Conservation (phyloP, 2,329 filamentous ascomycete species). For the Fusarium compactum region DNA sequence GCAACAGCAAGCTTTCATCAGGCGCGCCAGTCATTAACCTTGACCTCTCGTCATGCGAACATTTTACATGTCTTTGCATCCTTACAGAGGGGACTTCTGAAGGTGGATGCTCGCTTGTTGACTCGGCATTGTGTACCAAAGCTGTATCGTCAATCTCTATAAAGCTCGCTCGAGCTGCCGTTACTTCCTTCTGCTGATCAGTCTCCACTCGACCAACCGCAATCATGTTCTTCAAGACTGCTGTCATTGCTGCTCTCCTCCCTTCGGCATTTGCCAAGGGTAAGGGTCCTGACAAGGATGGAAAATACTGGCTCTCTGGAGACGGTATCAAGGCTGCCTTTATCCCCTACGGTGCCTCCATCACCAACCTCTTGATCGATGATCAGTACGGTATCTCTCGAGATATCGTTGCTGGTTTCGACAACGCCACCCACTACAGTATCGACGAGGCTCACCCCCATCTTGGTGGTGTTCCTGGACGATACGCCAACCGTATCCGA, state of each 20-base stretch:
- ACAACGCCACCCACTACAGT: conserved; percentile 79
- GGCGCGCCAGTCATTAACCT: conserved; percentile 35
- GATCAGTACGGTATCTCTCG: conserved; percentile 76
- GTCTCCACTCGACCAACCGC: conserved; percentile 14
- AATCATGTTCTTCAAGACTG: conserved; percentile 37
- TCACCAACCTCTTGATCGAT: conserved; percentile 77
- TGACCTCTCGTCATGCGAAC: conserved; percentile 26
- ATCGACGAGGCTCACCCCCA: conserved; percentile 75
- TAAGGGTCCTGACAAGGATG: conserved; percentile 64
- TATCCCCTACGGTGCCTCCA: conserved; percentile 79
- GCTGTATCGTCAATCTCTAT: conserved; percentile 16
- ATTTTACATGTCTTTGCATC: conserved; percentile 2
- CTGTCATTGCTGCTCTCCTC: conserved; percentile 31
- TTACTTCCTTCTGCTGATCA: not conserved
- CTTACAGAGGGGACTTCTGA: conserved; percentile 1
- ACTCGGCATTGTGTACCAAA: not conserved
- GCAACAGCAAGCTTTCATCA: conserved; percentile 23
- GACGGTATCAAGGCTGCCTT: conserved; percentile 76
- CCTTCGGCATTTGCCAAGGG: conserved; percentile 30
- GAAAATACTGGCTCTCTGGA: conserved; percentile 79
- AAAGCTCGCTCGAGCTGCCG: conserved; percentile 15
- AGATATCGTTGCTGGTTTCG: conserved; percentile 79
- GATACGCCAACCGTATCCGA: conserved; percentile 85
- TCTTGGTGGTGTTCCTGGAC: conserved; percentile 78
- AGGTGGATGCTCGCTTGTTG: conserved; percentile 18